A percentile compares a stretch with the other conserved stretches of the same genome.
These are phyloP conservation scores for Akanthomyces lecanii DNA, from an alignment of 2,329 filamentous ascomycete genomes.

Conservation along the genomic window DNA sequence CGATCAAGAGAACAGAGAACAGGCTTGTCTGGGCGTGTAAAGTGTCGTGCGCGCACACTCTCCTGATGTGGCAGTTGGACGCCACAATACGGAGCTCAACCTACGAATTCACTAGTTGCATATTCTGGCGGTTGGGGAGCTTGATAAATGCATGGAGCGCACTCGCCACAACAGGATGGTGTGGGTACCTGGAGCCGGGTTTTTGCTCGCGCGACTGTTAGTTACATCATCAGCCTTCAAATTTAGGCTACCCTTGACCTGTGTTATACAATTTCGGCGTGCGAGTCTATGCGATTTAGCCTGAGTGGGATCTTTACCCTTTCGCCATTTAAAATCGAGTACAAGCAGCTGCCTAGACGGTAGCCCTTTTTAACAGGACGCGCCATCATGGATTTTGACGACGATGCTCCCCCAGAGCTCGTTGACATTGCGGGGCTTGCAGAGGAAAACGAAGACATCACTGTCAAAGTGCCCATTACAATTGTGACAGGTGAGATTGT, in stretches of 20 bases:
- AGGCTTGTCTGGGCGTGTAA: background rate
- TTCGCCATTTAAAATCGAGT: background rate
- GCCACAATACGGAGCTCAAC: conserved; percentile 10
- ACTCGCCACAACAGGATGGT: background rate
- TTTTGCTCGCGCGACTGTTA: background rate
- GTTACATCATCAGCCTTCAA: conserved; percentile 9
- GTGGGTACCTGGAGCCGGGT: conserved; percentile 18
- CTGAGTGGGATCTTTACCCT: background rate
- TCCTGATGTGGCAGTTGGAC: conserved; percentile 10
- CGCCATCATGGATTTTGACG: conserved; percentile 57
- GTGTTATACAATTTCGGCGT: background rate
- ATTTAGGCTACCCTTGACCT: conserved; percentile 6
- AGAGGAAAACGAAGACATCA: conserved; percentile 38
- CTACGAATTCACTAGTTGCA: conserved; percentile 19
- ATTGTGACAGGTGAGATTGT: conserved; percentile 68
- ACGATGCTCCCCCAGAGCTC: conserved; percentile 64
- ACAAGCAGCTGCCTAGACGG: background rate
- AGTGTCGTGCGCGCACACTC: conserved; percentile 11
- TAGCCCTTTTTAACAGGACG: background rate
- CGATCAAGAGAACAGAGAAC: conserved; percentile 11
- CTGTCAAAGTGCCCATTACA: conserved; percentile 72
- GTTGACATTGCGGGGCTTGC: conserved; percentile 41
- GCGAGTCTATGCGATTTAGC: background rate
- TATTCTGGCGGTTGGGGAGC: conserved; percentile 18
- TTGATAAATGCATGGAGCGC: conserved; percentile 22